Evolutionary conservation across 768 basidiomycete genomes (phyloP).

Genomic region (Leccinum rimulosum): DNA sequence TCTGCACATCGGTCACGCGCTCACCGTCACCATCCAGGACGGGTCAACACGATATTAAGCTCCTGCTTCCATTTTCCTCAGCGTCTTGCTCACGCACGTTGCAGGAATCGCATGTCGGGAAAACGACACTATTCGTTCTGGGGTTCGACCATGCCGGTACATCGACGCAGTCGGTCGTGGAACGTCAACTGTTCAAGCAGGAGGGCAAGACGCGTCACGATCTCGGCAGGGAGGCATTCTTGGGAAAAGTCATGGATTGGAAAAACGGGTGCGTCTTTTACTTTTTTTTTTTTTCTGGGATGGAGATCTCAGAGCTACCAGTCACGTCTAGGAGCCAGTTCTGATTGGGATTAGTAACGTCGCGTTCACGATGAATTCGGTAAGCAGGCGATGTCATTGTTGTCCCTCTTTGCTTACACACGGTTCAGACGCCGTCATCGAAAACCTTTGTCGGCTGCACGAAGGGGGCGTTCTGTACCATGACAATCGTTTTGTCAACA

Average conservation of each 20-base stretch:
- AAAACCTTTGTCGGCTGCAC: slow-evolving; percentile 87
- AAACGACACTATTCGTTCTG: slow-evolving; percentile 87
- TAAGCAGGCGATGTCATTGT: slow-evolving; percentile 30
- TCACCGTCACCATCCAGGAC: slow-evolving; percentile 92
- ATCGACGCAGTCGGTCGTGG: slow-evolving; percentile 95
- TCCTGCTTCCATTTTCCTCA: neutral
- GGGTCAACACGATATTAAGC: slow-evolving; percentile 79
- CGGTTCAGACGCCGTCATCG: slow-evolving; percentile 63
- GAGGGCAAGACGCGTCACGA: slow-evolving; percentile 81
- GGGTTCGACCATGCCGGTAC: slow-evolving; percentile 99
- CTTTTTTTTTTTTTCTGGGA: neutral
- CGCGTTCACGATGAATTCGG: slow-evolving; percentile 94
- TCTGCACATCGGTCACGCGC: slow-evolving; percentile 91
- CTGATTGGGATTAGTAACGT: slow-evolving; percentile 93
- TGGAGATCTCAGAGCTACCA: slow-evolving; percentile 64
- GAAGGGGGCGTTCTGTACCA: slow-evolving; percentile 93
- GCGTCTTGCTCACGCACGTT: neutral
- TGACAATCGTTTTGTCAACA: slow-evolving; percentile 95
- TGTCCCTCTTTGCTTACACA: neutral
- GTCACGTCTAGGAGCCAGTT: slow-evolving; percentile 83
- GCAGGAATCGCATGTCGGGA: slow-evolving; percentile 91
- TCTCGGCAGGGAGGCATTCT: slow-evolving; percentile 88
- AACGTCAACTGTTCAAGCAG: slow-evolving; percentile 86
- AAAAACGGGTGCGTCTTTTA: slow-evolving; percentile 78
- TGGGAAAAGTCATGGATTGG: slow-evolving; percentile 87